These are phyloP conservation scores for Fusarium mexicanum DNA, from an alignment of 2,329 filamentous ascomycete genomes.

Conservation along the genomic window DNA sequence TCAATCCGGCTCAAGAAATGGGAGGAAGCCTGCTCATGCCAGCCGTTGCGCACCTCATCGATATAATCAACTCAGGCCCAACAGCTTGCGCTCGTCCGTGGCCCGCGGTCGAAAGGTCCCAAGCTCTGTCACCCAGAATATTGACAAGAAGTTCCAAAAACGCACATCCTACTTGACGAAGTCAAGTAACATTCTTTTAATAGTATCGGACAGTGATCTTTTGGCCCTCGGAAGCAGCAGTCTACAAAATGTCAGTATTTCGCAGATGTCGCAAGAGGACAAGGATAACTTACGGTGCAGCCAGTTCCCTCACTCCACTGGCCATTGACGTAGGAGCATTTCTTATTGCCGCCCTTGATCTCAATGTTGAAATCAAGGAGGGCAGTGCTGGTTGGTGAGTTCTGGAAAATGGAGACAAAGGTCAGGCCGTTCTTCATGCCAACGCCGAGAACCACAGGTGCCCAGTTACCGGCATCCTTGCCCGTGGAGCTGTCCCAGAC, in stretches of 20 bases:
- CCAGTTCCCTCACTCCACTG: constrained; percentile 69
- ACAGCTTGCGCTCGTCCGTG: constrained; percentile 31
- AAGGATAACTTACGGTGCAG: constrained; percentile 77
- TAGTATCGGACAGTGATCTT: constrained; percentile 58
- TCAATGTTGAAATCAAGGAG: constrained; percentile 81
- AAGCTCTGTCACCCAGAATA: constrained; percentile 45
- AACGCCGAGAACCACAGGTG: constrained; percentile 86
- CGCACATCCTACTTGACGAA: constrained; percentile 32
- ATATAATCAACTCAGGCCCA: constrained; percentile 17
- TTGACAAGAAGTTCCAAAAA: constrained; percentile 50
- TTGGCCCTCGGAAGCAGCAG: constrained; percentile 53
- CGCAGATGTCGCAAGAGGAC: not conserved
- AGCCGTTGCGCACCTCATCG: constrained; percentile 12
- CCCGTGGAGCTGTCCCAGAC: constrained; percentile 69
- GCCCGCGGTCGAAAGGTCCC: constrained; percentile 33
- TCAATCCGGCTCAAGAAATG: constrained; percentile 34
- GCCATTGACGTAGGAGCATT: constrained; percentile 74
- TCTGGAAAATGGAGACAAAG: constrained; percentile 87
- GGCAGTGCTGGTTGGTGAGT: constrained; percentile 76
- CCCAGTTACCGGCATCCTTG: constrained; percentile 80
- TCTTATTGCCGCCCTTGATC: constrained; percentile 71
- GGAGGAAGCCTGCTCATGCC: constrained; percentile 24
- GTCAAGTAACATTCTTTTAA: constrained; percentile 33
- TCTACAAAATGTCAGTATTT: constrained; percentile 49
- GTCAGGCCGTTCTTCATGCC: constrained; percentile 74